Base-by-base conservation (phyloP, 306 rosid genomes). In the Macrotyloma uniflorum region DNA sequence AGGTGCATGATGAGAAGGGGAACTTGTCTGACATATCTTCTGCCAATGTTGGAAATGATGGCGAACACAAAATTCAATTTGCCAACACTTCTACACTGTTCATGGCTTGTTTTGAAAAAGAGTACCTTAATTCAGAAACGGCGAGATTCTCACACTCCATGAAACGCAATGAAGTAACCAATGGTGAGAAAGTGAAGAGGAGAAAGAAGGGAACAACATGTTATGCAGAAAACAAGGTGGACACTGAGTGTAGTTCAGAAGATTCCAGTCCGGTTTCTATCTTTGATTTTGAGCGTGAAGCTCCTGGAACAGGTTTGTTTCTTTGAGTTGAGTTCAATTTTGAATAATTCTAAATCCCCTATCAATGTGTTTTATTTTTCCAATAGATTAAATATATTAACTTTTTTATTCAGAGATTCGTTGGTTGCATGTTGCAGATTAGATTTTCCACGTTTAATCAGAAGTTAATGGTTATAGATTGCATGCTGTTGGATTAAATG, bases 231-330 rank as follows among this genome's bases (percentile, higher is more conserved):
- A 80, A 88, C 71, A 79, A 61, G 19, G 76, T 76, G 26, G 92
- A 89, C 84, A 53, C 77, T 20, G 91, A 88, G 19, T 67, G 80
- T 40, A 76, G 85, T 67, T 91, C 90, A 5, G 94, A 93, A 79
- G 98, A 95, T 70, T 84, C 84, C 32, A 96, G 98, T 80, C 98
- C 98, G 3, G 96, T 96, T 82, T 96, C 99, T 70, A 89, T 93
- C 64, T 93, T 96, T 42, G 93, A 93, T 38, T 84, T 79, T 83
- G 84, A 90, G 66, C 72, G 80, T 10, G 53, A 82, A 68, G 77
- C 32, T 76, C 75, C 74, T 35, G 76, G 63, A 68, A 79, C 96
- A 91, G 98, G 98, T 95, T 80, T 26, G 67, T 40, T 82, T 84
- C 70, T 24, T 59, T 30, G 43, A 69, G 70, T 68, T 2, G 38